Evolutionary conservation across 257 asterid species (phyloP).

Genomic region (Ballota nigra): DNA sequence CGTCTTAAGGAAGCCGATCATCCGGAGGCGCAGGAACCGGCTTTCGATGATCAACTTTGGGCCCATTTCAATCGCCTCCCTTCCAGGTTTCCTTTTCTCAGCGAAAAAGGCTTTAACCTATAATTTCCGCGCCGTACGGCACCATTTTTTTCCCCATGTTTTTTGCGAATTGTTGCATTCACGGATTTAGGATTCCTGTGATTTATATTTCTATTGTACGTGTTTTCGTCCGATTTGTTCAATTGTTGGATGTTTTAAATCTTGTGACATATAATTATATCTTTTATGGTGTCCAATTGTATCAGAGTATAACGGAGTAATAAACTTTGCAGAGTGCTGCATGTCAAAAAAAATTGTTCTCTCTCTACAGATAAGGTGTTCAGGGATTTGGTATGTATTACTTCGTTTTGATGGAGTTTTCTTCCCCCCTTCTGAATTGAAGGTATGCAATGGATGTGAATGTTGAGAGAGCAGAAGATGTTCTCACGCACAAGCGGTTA

Average conservation of each 20-base stretch:
- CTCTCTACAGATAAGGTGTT: constrained; percentile 8
- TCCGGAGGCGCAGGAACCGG: constrained; percentile 68
- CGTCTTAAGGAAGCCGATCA: constrained; percentile 69
- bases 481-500: constrained; percentile 79
- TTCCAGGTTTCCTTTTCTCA: constrained; percentile 49
- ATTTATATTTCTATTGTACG: background rate
- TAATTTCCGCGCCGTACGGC: background rate
- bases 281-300: background rate
- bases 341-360: constrained; percentile 21
- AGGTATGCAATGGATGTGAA: constrained; percentile 98
- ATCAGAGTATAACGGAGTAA: background rate
- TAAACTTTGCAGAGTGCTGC: constrained; percentile 23
- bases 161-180: constrained; percentile 1
- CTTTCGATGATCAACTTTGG: constrained; percentile 81
- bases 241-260: background rate
- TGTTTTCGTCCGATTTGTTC: background rate
- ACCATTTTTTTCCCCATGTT: background rate
- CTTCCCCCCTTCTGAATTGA: constrained; percentile 27
- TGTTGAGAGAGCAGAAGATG: constrained; percentile 95
- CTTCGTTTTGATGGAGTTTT: constrained; percentile 21
- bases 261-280: background rate
- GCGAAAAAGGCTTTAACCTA: background rate
- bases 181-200: constrained; percentile 9
- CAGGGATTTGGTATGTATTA: constrained; percentile 5
- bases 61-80: constrained; percentile 93